These are phyloP conservation scores for Stentor coeruleus DNA, from an alignment of 73 alveolate species.

Conservation along the genomic window DNA sequence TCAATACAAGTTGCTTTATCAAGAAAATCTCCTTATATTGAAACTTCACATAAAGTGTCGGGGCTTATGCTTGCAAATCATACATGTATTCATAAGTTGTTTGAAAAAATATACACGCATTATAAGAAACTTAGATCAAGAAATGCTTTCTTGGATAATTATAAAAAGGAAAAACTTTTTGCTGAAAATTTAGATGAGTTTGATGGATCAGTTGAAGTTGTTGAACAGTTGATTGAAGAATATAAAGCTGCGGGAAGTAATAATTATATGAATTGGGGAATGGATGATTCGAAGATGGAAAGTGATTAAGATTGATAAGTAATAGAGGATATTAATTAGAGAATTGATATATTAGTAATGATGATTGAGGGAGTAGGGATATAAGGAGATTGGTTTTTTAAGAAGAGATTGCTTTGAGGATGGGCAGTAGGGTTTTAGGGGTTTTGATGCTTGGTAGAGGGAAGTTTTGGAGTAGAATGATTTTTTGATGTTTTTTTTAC, in stretches of 20 bases:
- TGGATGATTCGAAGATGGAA: too few species aligned
- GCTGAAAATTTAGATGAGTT: constrained; percentile 67
- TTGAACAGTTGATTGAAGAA: constrained; percentile 75
- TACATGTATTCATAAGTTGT: constrained; percentile 85
- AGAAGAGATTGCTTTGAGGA: too few species aligned
- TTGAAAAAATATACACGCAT: constrained; percentile 77
- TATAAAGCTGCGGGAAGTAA: constrained; percentile 90
- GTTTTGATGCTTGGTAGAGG: too few species aligned
- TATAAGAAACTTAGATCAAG: constrained; percentile 80
- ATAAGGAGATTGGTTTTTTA: too few species aligned
- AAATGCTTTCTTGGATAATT: constrained; percentile 92
- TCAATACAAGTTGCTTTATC: constrained; percentile 97
- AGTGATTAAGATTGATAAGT: too few species aligned
- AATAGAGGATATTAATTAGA: too few species aligned
- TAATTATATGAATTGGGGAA: constrained; percentile 90
- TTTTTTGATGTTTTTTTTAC: too few species aligned
- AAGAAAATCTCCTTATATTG: constrained; percentile 88
- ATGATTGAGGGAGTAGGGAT: too few species aligned
- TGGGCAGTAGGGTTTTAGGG: too few species aligned
- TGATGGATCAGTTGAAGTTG: constrained; percentile 80
- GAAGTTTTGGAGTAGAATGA: too few species aligned
- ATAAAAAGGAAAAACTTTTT: constrained; percentile 79
- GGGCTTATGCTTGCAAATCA: constrained; percentile 99
- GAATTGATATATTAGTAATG: too few species aligned
- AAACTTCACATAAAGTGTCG: constrained; percentile 92